Percentiles rank a stretch among this genome's conserved stretches.
Evolutionary conservation across 306 rosid genomes (phyloP).

Genomic region (Cucurbita pepo): DNA sequence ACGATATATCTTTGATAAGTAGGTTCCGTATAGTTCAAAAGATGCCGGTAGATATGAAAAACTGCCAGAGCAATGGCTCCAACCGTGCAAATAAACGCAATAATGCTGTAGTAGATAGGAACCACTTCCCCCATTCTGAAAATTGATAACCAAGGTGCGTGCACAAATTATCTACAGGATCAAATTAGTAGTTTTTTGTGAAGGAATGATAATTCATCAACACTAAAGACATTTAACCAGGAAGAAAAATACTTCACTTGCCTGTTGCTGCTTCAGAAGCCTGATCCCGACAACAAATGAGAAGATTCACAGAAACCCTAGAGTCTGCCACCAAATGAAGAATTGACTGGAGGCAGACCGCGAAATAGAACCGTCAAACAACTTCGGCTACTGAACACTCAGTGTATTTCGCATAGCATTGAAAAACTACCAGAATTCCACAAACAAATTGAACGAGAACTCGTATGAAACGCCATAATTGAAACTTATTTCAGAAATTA

Average conservation of each 20-base stretch:
- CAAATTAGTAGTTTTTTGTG: not conserved
- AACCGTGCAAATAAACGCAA: slow-evolving; percentile 73
- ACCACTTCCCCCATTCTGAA: slow-evolving; percentile 41
- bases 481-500: not conserved
- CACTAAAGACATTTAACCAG: not conserved
- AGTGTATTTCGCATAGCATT: not conserved
- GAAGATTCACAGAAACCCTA: not conserved
- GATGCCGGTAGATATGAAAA: slow-evolving; percentile 72
- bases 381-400: not conserved
- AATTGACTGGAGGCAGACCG: not conserved
- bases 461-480: not conserved
- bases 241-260: not conserved
- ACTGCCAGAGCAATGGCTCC: slow-evolving; percentile 74
- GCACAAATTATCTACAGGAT: not conserved
- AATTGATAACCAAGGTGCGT: not conserved
- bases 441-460: not conserved
- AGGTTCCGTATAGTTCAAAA: slow-evolving; percentile 87
- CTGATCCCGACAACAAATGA: not conserved
- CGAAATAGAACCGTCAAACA: not conserved
- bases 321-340: slow-evolving; percentile 7
- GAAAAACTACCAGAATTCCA: not conserved
- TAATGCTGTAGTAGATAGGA: slow-evolving; percentile 38
- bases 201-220: not conserved
- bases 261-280: not conserved
- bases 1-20: slow-evolving; percentile 89